Evolutionary conservation across 345 rosid species (phyloP), one percentile per base, ranked within the genome.

Genomic region (Anastatica hierochuntica): DNA sequence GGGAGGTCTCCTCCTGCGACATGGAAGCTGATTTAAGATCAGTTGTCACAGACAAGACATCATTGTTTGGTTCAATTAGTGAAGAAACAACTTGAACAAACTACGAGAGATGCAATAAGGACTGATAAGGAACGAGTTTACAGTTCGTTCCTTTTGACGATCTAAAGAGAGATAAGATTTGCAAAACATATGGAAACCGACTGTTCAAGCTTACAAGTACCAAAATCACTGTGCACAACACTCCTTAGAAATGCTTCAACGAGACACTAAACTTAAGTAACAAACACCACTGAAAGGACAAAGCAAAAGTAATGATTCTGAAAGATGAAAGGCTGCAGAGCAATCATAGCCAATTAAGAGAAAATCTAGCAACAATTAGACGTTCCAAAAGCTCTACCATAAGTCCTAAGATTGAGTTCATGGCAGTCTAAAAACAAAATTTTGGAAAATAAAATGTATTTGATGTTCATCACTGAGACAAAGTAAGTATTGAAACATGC

Each of bases 1-100:
- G n/a, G n/a, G n/a, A n/a, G n/a, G n/a, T 36, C 49, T 15, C 69
- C 45, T 64, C 24, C 69, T 65, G 64, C 53, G 50, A 36, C 12
- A 64, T 6, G 15, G 39, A 55, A 47, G 41, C 13, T 17, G 29
- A 30, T 23, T 4, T 46, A 38, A 47, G 43, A 63, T 63, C 53
- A 63, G 68, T 45, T n/a, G n/a, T n/a, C n/a, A n/a, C n/a, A n/a
- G n/a, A 44, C 9, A 31, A 30, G 50, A 43, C 31, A 56, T 55
- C 39, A 56, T 13, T 31, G 43, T 20, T 43, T 33, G 23, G 3
- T 19, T 14, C 33, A 29, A 16, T 14, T 58, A 33, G 8, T 23
- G 35, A 36, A 37, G 37, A 44, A 35, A 16, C 35, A 45, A 46
- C 27, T 24, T 45, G 20, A 15, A n/a, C n/a, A 40, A 53, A 16